A percentile compares a stretch with the other conserved stretches of the same genome.
These are phyloP conservation scores for Penicillium angulare DNA, from an alignment of 495 filamentous ascomycete genomes.

Conservation along the genomic window DNA sequence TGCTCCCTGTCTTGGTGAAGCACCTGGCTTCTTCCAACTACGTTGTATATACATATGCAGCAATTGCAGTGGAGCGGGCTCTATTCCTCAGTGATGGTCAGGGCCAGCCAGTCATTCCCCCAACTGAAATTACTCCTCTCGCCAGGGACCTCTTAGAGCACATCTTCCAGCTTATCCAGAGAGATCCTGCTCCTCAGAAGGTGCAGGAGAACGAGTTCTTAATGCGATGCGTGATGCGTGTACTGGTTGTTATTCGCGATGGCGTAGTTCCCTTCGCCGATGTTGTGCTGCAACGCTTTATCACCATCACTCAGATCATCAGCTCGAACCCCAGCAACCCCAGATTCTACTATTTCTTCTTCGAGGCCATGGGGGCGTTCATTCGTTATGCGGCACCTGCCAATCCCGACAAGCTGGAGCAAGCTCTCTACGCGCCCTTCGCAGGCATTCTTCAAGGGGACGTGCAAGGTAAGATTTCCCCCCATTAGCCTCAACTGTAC, in stretches of 20 bases:
- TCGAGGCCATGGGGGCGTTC: conserved; percentile 93
- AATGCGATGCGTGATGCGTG: conserved; percentile 97
- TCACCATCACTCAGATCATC: conserved; percentile 85
- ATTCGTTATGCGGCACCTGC: conserved; percentile 71
- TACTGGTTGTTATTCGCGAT: conserved; percentile 88
- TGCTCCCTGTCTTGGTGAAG: conserved; percentile 85
- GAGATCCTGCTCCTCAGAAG: conserved; percentile 77
- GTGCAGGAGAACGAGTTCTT: conserved; percentile 98
- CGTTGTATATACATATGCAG: conserved; percentile 95
- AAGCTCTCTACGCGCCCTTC: conserved; percentile 74
- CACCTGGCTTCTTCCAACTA: conserved; percentile 85
- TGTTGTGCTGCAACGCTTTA: conserved; percentile 69
- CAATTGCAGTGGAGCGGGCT: conserved; percentile 87
- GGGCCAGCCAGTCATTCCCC: conserved; percentile 71
- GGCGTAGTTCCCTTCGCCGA: conserved; percentile 68
- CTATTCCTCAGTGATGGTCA: conserved; percentile 74
- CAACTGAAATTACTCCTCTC: conserved; percentile 68
- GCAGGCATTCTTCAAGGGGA: conserved; percentile 71
- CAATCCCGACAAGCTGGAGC: conserved; percentile 71
- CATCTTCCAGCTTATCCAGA: conserved; percentile 87
- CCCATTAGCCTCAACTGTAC: conserved; percentile 1
- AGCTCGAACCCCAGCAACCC: conserved; percentile 94
- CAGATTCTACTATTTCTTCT: conserved; percentile 97
- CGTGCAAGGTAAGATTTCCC: conserved; percentile 60
- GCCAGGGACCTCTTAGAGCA: conserved; percentile 85